Conservation (phyloP, 140 eudicot genomes). For the Cichorium intybus region DNA sequence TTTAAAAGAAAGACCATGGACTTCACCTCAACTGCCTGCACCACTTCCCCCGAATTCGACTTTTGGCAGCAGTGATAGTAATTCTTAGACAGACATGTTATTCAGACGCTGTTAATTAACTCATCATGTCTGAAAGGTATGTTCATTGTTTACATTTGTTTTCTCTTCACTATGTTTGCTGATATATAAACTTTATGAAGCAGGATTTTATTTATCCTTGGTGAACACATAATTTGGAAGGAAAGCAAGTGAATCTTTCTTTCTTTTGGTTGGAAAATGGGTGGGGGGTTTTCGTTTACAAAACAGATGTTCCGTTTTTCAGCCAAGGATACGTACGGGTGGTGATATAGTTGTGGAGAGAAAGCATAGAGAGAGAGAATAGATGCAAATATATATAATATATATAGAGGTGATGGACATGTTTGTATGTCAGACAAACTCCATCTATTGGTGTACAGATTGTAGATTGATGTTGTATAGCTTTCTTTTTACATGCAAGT, state of each 20-base stretch:
- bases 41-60: constrained; percentile 55
- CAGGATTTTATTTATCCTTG: too few relatives aligned
- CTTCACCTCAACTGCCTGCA: constrained; percentile 66
- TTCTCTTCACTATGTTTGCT: background rate
- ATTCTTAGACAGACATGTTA: constrained; percentile 5
- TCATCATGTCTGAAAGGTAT: constrained; percentile 14
- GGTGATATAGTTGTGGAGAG: background rate
- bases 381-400: constrained; percentile 14
- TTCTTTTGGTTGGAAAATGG: constrained; percentile 4
- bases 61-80: constrained; percentile 59
- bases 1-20: constrained; percentile 30
- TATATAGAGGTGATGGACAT: background rate
- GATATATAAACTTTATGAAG: background rate
- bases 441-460: background rate
- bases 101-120: background rate
- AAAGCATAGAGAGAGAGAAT: background rate
- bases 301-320: too few relatives aligned
- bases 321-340: background rate
- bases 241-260: background rate
- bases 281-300: too few relatives aligned
- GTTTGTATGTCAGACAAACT: background rate
- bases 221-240: too few relatives aligned
- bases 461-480: background rate
- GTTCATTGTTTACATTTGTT: background rate
- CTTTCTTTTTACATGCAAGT: background rate